Conservation (phyloP, 202 grass and related monocot species). For the Panicum hallii region DNA sequence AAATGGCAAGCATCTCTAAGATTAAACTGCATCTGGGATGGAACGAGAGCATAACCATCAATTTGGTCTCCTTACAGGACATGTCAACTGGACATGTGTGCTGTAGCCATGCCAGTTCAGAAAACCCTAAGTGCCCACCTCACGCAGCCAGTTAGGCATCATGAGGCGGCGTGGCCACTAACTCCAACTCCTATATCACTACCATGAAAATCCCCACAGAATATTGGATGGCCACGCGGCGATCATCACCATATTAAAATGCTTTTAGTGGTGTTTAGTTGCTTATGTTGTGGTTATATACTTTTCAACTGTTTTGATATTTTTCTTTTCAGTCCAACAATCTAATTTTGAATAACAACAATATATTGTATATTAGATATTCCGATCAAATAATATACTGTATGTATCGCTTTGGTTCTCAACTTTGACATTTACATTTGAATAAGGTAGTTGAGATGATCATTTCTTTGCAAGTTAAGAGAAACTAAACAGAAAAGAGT, state of each 20-base stretch:
- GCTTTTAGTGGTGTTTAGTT: too few species aligned
- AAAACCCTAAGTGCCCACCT: conserved; percentile 25
- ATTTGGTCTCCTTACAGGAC: neutral
- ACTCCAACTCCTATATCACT: neutral
- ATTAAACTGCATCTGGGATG: neutral
- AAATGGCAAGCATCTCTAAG: neutral
- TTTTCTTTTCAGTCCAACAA: neutral
- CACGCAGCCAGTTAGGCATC: conserved; percentile 43
- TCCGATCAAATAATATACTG: neutral
- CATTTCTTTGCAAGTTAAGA: neutral
- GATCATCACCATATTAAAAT: neutral
- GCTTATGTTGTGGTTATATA: neutral
- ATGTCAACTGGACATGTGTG: conserved; percentile 43
- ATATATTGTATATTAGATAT: neutral
- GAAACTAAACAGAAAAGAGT: neutral
- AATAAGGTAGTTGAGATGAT: neutral
- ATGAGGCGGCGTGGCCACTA: neutral
- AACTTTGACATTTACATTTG: neutral
- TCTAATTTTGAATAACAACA: too few species aligned
- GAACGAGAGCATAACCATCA: conserved; percentile 24
- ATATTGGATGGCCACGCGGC: neutral
- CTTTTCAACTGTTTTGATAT: neutral
- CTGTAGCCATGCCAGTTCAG: conserved; percentile 28
- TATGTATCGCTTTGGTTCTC: neutral
- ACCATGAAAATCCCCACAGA: too few species aligned